Base-by-base conservation (phyloP, 2,329 filamentous ascomycete species). In the Diaporthe vexans region DNA sequence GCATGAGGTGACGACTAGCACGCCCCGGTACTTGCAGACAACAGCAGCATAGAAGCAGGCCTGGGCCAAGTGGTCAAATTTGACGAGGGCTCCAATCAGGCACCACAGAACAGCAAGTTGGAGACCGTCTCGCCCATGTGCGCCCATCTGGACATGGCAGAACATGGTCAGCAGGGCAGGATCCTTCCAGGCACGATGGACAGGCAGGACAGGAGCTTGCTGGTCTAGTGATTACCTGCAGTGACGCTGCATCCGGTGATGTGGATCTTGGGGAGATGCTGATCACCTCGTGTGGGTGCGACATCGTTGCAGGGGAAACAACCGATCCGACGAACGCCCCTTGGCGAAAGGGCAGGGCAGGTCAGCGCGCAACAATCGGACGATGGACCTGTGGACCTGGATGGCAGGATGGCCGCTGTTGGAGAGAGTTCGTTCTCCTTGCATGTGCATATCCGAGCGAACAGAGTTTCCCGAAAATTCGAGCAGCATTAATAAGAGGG, bases 121-220 rank as follows among this genome's bases (percentile, higher is more conserved):
- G 63, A 67, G 63, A 6, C 29, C 6, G 37, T 40, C 37, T 43
- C 15, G 17, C 7, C 15, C 40, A 7, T 43, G 15, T 43, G n/a
- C 3, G 40, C 11, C 11, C 1, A 24, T 52, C 15, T 37, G 63
- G 63, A 54, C 63, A 40, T 54, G 43, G 63, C 15, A 19, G 48
- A 33, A 26, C 63, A 40, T 40, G 46, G 63, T 68, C 63, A 68
- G 63, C 63, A 68, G 63, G 46, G 26, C 63, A 67, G 63, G n/a
- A 67, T 67, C 63, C 63, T 67, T 26, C 63, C 63, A 68, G 33
- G 63, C 63, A 68, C 63, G 63, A 67, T 67, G 63, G 63, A 67
- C 63, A 67, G 63, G 46, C 52, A 26, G 63, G 63, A 67, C 63
- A 67, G 63, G 46, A 67, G 24, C 21, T 24, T n/a, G 48, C 19